Evolutionary conservation across 805 yeast species (phyloP), one percentile per base, ranked within the genome.

Genomic region (Yarrowia divulgata): DNA sequence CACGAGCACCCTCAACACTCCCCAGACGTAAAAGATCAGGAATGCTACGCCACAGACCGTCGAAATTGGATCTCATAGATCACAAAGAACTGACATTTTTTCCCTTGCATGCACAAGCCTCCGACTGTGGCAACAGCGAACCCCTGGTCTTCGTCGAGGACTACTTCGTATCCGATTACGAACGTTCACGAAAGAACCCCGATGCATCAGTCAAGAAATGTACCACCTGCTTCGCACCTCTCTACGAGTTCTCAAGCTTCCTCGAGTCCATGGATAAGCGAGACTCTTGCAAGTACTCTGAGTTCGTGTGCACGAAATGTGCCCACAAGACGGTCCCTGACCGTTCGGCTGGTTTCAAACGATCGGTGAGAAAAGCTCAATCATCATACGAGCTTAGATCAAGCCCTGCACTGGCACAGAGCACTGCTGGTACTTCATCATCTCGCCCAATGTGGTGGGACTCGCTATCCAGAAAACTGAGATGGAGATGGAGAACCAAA

Each of bases 401-500:
- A 8, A 16, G 43, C 1, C 66, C 42, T 1, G 32, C 52, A 16
- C 2, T 57, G 49, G 32, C 29, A 16, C 49, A 57, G 29, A 18
- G 40, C 16, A 55, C 52, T 16, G 18, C 19, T n/a, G n/a, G 18
- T 42, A 62, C 45, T 19, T 43, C 68, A n/a, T 16, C 57, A 9
- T 48, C 68, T 12, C 45, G 57, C 18, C 60, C 72, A 4, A 71
- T 70, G 40, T 76, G 79, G 79, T 58, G 71, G 34, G 69, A 71
- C n/a, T 48, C 70, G 8, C 29, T 78, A 14, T 73, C 73, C 52
- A 71, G 74, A 67, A 83, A 80, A 72, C 73, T 85, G 19, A 77
- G 85, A 70, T 83, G 86, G 86, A 78, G 86, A 72, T 85, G 87
- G 87, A 75, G 86, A 68, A 71, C 82, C 12, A 79, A 76, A 63